Conservation (phyloP, 2,329 filamentous ascomycete genomes). For the Xylariales sp. region DNA sequence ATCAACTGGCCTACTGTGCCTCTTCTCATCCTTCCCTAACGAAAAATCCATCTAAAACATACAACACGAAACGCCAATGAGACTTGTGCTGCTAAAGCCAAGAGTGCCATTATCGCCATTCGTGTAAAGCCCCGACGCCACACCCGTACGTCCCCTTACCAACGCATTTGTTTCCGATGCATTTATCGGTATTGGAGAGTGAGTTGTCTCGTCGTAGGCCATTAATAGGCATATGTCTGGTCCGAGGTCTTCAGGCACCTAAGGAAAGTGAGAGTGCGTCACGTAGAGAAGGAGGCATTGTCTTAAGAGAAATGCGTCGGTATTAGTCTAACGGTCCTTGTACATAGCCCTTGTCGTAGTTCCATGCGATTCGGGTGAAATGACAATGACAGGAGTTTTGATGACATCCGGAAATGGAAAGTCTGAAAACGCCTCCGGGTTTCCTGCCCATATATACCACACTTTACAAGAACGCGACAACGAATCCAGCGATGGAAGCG, state of each 20-base stretch:
- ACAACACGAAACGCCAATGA: no score
- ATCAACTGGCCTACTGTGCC: no score
- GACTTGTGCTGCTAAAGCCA: no score
- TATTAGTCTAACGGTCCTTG: conserved; percentile 42
- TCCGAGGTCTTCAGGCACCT: background rate
- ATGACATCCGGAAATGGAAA: conserved; percentile 23
- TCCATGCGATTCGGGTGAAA: conserved; percentile 18
- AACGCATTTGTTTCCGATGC: no score
- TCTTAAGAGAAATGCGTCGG: conserved; percentile 27
- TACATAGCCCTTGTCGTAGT: conserved; percentile 28
- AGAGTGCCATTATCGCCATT: no score
- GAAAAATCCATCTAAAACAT: no score
- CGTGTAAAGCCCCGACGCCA: no score
- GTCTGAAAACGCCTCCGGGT: conserved; percentile 16
- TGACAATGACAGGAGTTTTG: conserved; percentile 26
- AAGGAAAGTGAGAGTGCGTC: conserved; percentile 8
- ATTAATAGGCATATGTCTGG: background rate
- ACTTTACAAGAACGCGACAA: conserved; percentile 50
- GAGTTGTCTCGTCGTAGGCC: background rate
- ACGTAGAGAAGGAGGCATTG: conserved; percentile 15
- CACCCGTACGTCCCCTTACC: no score
- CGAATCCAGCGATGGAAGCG: conserved; percentile 37
- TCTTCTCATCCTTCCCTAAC: no score
- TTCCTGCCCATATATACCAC: conserved; percentile 11
- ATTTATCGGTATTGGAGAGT: no score